phyloP scores from a whole-genome alignment of 208 protist species.

The Trypanosoma congolense region DNA sequence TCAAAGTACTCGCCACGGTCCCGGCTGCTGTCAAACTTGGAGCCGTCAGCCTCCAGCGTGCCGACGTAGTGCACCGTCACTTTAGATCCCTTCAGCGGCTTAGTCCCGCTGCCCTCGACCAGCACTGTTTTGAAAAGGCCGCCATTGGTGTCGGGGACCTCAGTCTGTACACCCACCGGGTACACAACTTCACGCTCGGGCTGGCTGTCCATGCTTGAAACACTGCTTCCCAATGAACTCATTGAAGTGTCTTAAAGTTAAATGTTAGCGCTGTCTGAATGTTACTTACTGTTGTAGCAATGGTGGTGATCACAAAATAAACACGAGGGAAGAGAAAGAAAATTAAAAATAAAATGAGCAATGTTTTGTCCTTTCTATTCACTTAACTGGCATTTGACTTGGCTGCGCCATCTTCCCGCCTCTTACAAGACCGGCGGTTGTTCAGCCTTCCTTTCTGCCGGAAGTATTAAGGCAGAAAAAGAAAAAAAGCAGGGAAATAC shows the following conservation, averaged over 20 bases:
- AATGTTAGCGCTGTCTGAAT: no score
- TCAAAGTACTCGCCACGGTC: constrained; percentile 80
- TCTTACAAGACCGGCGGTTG: no score
- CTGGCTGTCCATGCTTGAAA: constrained; percentile 58
- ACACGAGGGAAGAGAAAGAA: no score
- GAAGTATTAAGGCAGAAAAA: constrained; percentile 4
- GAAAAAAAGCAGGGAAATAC: constrained; percentile 14
- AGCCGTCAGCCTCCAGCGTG: constrained; percentile 69
- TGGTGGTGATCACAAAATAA: no score
- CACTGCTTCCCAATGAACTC: constrained; percentile 15
- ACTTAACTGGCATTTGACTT: no score
- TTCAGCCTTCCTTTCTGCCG: background rate
- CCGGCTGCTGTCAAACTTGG: constrained; percentile 87
- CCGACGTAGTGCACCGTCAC: constrained; percentile 90
- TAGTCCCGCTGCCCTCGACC: constrained; percentile 60
- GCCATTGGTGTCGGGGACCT: constrained; percentile 70
- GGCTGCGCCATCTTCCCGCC: no score
- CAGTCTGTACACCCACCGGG: constrained; percentile 57
- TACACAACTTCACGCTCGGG: constrained; percentile 63
- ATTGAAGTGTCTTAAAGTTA: constrained; percentile 6
- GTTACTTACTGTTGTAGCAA: no score
- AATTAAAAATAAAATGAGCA: no score
- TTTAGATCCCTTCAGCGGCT: constrained; percentile 71
- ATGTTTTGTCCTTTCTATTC: no score
- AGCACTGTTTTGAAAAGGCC: constrained; percentile 79